Evolutionary conservation across 148 eudicot genomes (phyloP).

Genomic region (Heliosperma pusillum): DNA sequence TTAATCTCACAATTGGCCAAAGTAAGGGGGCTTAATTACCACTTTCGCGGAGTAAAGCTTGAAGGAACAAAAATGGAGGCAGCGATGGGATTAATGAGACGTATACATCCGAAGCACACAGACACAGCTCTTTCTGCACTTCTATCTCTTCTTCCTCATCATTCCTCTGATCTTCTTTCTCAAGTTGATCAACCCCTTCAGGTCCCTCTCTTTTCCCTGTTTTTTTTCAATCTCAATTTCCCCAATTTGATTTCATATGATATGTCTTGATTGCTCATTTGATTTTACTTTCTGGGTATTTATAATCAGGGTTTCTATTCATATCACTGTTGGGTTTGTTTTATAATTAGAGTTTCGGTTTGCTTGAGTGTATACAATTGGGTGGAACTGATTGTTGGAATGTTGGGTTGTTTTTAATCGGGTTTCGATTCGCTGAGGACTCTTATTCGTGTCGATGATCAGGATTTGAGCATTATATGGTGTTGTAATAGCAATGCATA

Average conservation of each 20-base stretch:
- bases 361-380: no score
- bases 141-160: constrained; percentile 68
- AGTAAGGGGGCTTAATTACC: no score
- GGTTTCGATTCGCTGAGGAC: background rate
- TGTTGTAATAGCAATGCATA: background rate
- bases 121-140: constrained; percentile 90
- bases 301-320: background rate
- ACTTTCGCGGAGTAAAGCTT: background rate
- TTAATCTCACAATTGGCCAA: no score
- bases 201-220: constrained; percentile 35
- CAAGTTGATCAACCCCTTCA: constrained; percentile 99
- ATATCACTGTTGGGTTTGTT: background rate
- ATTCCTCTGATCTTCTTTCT: constrained; percentile 91
- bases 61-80: constrained; percentile 59
- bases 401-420: background rate
- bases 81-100: constrained; percentile 95
- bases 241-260: background rate
- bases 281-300: background rate
- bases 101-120: constrained; percentile 76
- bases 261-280: background rate
- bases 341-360: constrained; percentile 7
- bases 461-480: background rate
- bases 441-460: background rate
- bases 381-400: background rate
- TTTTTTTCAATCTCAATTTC: background rate